Conservation (phyloP, 768 basidiomycete genomes). For the Podaxis sp. region DNA sequence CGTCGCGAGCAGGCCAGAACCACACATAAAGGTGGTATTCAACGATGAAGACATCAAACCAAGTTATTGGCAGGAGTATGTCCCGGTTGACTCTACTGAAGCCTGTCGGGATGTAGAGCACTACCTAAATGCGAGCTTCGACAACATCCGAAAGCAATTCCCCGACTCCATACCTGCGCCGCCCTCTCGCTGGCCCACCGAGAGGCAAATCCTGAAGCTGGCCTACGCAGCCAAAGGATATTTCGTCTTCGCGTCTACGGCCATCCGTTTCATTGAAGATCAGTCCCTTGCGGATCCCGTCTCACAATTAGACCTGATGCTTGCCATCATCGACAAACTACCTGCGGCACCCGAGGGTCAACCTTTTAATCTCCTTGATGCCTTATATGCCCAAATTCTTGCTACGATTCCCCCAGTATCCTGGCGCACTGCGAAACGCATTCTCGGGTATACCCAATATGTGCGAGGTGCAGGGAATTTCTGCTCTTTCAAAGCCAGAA, state of each 20-base stretch:
- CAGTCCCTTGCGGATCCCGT: neutral
- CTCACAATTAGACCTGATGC: neutral
- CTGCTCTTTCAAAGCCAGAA: too few relatives aligned
- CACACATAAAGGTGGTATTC: neutral
- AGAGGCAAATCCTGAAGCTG: neutral
- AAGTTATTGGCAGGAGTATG: neutral
- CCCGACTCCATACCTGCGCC: neutral
- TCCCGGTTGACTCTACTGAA: neutral
- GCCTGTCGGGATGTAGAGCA: conserved; percentile 1
- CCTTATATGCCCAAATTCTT: neutral
- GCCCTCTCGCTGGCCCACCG: neutral
- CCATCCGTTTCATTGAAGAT: neutral
- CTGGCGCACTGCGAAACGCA: neutral
- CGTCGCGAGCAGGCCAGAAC: neutral
- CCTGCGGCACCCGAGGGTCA: neutral
- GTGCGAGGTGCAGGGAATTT: too few relatives aligned
- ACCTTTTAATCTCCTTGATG: neutral
- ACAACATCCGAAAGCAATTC: neutral
- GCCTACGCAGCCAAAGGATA: neutral
- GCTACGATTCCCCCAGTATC: neutral
- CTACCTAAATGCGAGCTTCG: neutral
- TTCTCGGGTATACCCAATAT: neutral
- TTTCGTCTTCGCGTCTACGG: neutral
- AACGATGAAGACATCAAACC: neutral
- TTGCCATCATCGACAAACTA: neutral